A percentile compares a stretch with the other conserved stretches of the same genome.
Evolutionary conservation across 2,329 filamentous ascomycete species (phyloP).

Genomic region (Ophiostoma perfectum): DNA sequence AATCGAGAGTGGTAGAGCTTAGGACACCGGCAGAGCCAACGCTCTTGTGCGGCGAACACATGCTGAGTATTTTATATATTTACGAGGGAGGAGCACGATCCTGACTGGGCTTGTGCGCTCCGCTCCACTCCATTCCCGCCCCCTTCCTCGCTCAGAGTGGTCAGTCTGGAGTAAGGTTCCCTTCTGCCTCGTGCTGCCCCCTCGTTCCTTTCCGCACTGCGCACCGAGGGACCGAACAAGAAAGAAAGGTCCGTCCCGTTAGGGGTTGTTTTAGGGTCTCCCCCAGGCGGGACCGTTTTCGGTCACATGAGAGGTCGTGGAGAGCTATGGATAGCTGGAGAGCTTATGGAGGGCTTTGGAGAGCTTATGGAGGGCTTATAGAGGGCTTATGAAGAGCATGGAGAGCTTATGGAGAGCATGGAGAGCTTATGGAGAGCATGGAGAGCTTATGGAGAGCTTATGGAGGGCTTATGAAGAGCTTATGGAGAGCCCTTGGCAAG

Average conservation of each 20-base stretch:
- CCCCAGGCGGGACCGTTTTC: conserved; percentile 22
- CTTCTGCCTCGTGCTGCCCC: conserved; percentile 1
- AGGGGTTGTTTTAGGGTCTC: conserved; percentile 13
- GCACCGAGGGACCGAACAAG: conserved; percentile 20
- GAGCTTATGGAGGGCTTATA: too few relatives aligned
- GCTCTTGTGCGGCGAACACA: too few relatives aligned
- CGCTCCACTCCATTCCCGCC: background rate
- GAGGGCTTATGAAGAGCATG: too few relatives aligned
- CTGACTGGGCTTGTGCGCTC: background rate
- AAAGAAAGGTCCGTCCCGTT: conserved; percentile 25
- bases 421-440: background rate
- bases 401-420: too few relatives aligned
- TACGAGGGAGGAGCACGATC: background rate
- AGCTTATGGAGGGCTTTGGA: too few relatives aligned
- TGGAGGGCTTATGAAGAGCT: too few relatives aligned
- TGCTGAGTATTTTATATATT: too few relatives aligned
- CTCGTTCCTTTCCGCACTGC: conserved; percentile 23
- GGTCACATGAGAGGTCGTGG: conserved; percentile 23
- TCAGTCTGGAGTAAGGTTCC: background rate
- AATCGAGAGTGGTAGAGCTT: too few relatives aligned
- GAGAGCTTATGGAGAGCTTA: too few relatives aligned
- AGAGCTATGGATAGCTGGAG: background rate
- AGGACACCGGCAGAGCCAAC: too few relatives aligned
- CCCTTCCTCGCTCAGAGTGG: background rate
- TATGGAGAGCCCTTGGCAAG: background rate